phyloP scores from a whole-genome alignment of 495 filamentous ascomycete genomes.

The Xylaria scruposa region DNA sequence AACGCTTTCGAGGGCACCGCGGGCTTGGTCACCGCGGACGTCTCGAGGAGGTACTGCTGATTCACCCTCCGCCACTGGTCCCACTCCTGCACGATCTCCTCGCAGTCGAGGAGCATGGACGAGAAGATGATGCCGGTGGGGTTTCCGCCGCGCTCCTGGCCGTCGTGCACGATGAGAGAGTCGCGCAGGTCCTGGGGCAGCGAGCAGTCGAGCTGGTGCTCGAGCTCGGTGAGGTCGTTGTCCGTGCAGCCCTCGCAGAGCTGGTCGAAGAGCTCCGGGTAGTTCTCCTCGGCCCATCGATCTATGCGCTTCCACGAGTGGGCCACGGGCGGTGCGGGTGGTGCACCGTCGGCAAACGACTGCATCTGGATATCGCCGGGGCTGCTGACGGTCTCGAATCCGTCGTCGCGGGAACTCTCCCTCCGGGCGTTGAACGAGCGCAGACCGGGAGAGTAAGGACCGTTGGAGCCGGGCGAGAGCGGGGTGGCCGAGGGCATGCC shows the following conservation, averaged over 20 bases:
- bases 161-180: constrained; percentile 89
- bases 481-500: constrained; percentile 61
- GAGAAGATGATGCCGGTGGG: constrained; percentile 94
- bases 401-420: constrained; percentile 61
- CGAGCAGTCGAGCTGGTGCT: constrained; percentile 94
- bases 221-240: constrained; percentile 96
- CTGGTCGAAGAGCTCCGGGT: constrained; percentile 92
- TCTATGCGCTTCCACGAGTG: constrained; percentile 97
- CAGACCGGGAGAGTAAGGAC: constrained; percentile 91
- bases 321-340: constrained; percentile 82
- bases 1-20: constrained; percentile 70
- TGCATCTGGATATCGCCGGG: constrained; percentile 94
- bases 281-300: constrained; percentile 91
- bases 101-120: constrained; percentile 94
- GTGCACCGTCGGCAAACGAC: constrained; percentile 88
- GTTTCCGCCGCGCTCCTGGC: constrained; percentile 89
- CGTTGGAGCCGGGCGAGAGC: constrained; percentile 65
- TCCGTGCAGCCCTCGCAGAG: constrained; percentile 87
- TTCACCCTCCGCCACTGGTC: constrained; percentile 94
- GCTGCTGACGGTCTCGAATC: constrained; percentile 68
- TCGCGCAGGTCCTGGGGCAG: constrained; percentile 93
- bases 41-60: constrained; percentile 76
- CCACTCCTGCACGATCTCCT: constrained; percentile 98
- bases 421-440: constrained; percentile 71
- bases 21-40: constrained; percentile 57